phyloP scores from a whole-genome alignment of 495 filamentous ascomycete genomes.

The Talaromyces thailandensis region DNA sequence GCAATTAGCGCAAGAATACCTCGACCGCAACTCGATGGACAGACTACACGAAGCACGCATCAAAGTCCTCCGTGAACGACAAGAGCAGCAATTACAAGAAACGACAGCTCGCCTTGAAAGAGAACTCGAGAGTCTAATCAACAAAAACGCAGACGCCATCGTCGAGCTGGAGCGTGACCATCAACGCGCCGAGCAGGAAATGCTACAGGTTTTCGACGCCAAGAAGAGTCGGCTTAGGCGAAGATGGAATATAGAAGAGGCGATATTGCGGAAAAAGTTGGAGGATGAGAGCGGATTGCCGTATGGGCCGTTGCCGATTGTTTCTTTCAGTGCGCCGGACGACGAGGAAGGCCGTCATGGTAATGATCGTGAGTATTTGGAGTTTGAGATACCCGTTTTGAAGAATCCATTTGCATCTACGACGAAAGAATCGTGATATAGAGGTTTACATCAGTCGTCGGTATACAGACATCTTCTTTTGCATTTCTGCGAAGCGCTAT shows the following conservation, averaged over 20 bases:
- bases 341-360: slow-evolving; percentile 7
- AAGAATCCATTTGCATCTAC: slow-evolving; percentile 2
- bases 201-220: slow-evolving; percentile 36
- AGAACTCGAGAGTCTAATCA: slow-evolving; percentile 48
- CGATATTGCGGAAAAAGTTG: slow-evolving; percentile 51
- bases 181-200: slow-evolving; percentile 40
- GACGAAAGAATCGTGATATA: neutral
- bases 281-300: slow-evolving; percentile 37
- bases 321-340: slow-evolving; percentile 23
- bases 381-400: slow-evolving; percentile 2
- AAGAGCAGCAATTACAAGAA: slow-evolving; percentile 60
- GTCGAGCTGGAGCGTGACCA: slow-evolving; percentile 46
- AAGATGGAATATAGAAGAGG: slow-evolving; percentile 57
- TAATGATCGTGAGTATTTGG: neutral
- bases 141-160: slow-evolving; percentile 41
- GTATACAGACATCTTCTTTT: neutral
- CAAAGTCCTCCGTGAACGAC: slow-evolving; percentile 71
- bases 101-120: slow-evolving; percentile 53
- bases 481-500: neutral
- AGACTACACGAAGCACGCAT: slow-evolving; percentile 63
- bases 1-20: slow-evolving; percentile 65
- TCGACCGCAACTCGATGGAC: slow-evolving; percentile 58
- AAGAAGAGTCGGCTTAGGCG: slow-evolving; percentile 40
- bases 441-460: neutral
- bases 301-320: slow-evolving; percentile 39